Conservation (phyloP, 2,329 filamentous ascomycete genomes). For the Huntiella savannae region DNA sequence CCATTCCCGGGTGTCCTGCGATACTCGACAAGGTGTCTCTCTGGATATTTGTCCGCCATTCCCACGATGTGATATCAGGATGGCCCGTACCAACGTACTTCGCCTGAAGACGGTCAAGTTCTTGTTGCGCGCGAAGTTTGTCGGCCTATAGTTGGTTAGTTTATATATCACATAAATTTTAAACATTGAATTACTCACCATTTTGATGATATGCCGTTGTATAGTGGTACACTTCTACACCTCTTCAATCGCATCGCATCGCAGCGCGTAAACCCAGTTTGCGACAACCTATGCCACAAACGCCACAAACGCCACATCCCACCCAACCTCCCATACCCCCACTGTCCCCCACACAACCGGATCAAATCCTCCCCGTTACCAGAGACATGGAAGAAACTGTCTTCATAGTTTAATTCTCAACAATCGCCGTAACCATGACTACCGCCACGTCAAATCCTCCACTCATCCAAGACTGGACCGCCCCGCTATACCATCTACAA, state of each 20-base stretch:
- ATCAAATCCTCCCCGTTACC: too few species aligned
- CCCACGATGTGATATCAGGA: slow-evolving; percentile 90
- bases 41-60: slow-evolving; percentile 90
- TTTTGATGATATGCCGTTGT: neutral
- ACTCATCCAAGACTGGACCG: slow-evolving; percentile 11
- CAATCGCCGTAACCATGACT: too few species aligned
- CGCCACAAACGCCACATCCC: neutral
- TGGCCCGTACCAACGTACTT: slow-evolving; percentile 93
- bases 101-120: slow-evolving; percentile 89
- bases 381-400: too few species aligned
- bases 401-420: too few species aligned
- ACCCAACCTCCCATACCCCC: neutral
- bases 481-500: slow-evolving; percentile 9
- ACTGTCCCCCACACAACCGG: neutral
- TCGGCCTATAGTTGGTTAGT: slow-evolving; percentile 44
- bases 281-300: neutral
- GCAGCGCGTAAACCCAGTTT: neutral
- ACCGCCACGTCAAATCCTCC: neutral
- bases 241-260: neutral
- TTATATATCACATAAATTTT: neutral
- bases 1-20: slow-evolving; percentile 70
- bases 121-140: slow-evolving; percentile 92
- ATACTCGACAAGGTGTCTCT: slow-evolving; percentile 84
- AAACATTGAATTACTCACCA: neutral
- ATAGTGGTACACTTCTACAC: neutral